Conservation (phyloP, 2,329 filamentous ascomycete genomes). For the Albifimbria verrucaria region DNA sequence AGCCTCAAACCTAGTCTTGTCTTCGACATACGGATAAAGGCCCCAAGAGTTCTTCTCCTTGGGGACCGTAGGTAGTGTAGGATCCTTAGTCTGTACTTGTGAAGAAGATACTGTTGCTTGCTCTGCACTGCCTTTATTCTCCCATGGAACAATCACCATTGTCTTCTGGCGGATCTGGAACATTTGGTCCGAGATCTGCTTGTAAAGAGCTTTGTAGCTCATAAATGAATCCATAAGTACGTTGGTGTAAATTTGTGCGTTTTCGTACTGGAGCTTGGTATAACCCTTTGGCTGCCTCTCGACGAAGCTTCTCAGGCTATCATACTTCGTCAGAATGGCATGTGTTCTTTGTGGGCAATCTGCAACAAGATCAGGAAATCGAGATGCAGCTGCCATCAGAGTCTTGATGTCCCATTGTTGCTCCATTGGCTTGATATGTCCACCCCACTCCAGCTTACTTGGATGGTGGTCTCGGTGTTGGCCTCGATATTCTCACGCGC, state of each 20-base stretch:
- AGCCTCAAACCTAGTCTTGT: neutral
- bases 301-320: neutral
- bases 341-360: constrained; percentile 1
- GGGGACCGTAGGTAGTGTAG: no score
- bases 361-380: neutral
- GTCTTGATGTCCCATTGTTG: constrained; percentile 7
- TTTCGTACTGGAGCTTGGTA: constrained; percentile 1
- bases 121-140: no score
- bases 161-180: no score
- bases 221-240: constrained; percentile 10
- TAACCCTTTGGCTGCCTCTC: constrained; percentile 1
- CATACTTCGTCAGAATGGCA: constrained; percentile 11
- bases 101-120: no score
- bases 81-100: no score
- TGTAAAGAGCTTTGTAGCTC: constrained; percentile 10
- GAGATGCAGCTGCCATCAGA: constrained; percentile 1
- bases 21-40: no score
- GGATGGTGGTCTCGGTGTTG: constrained; percentile 6
- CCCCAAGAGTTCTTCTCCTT: no score
- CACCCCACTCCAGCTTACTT: constrained; percentile 7
- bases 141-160: neutral
- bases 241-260: constrained; percentile 1
- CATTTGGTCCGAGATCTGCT: constrained; percentile 2
- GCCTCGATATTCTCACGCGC: neutral
- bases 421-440: constrained; percentile 8